A percentile compares a stretch with the other conserved stretches of the same genome.
Conservation (phyloP, 495 filamentous ascomycete genomes). For the Penicillium chermesinum region DNA sequence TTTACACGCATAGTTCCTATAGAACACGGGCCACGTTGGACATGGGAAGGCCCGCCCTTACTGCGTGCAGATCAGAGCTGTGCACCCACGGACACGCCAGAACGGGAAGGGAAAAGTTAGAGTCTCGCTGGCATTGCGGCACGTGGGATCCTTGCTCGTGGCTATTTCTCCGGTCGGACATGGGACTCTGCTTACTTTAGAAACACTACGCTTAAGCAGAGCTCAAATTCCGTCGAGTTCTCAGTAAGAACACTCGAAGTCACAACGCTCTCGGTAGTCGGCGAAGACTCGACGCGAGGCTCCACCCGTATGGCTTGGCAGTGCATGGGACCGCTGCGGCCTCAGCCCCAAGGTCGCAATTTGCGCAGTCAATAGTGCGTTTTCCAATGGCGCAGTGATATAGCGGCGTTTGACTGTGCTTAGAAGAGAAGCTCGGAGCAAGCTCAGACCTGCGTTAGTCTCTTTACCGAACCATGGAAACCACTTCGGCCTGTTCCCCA, state of each 20-base stretch:
- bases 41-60: constrained; percentile 9
- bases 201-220: too few relatives aligned
- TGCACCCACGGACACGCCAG: not conserved
- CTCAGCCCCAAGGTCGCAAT: constrained; percentile 1
- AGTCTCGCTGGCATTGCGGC: not conserved
- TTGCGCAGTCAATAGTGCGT: not conserved
- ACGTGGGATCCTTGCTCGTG: not conserved
- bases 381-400: not conserved
- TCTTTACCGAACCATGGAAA: not conserved
- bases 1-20: not conserved
- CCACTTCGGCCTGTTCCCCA: not conserved
- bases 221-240: too few relatives aligned
- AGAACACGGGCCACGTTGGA: constrained; percentile 17
- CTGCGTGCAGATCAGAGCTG: constrained; percentile 13
- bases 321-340: too few relatives aligned
- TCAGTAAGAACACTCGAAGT: too few relatives aligned
- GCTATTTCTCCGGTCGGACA: not conserved
- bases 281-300: not conserved
- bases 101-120: too few relatives aligned
- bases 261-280: not conserved
- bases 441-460: not conserved
- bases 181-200: too few relatives aligned
- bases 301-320: not conserved
- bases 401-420: not conserved
- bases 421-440: not conserved